Evolutionary conservation across 257 asterid genomes (phyloP), one percentile per base, ranked within the genome.

Genomic region (Echium plantagineum): DNA sequence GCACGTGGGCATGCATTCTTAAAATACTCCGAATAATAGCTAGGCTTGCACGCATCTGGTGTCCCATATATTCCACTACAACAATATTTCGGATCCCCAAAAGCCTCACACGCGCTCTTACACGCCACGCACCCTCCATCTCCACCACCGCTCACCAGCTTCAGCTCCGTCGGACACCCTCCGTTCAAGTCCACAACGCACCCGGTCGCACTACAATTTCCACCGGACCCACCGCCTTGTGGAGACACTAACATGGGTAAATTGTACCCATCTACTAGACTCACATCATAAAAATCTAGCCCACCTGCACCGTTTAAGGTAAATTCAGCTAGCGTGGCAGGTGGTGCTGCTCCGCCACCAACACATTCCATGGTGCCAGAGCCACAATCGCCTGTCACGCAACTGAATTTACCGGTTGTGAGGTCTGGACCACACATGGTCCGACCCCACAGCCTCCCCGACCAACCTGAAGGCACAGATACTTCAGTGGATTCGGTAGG

Each of bases 241-340:
- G 94, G 94, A 57, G 52, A 76, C 69, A 87, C 82, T 62, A 82
- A 21, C 90, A 87, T 78, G 16, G 95, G 94, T 21, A 86, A 72
- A 56, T 86, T 86, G 69, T 86, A 86, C 0, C 95, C 95, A 76
- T 86, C 95, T 4, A 84, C 96, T 1, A 87, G 80, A 71, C 95
- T 87, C 58, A 87, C 94, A 76, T 87, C 94, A 12, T 78, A 87
- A 76, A 82, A 87, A 53, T 87, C 94, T 7, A 78, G 72, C 10
- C 89, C 94, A 2, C 62, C 81, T 0, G 86, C 79, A 8, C 96
- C 96, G 48, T 84, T 80, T 10, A 87, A 78, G 0, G 94, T 87
- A 79, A 87, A 87, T 72, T 84, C 96, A 0, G 96, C 96, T 59
- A 87, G 57, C 0, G 90, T 84, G 2, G 85, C 83, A 0, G 96